A percentile compares a stretch with the other conserved stretches of the same genome.
phyloP scores from a whole-genome alignment of 1,139 yeast species.

The Geotrichum fermentans region DNA sequence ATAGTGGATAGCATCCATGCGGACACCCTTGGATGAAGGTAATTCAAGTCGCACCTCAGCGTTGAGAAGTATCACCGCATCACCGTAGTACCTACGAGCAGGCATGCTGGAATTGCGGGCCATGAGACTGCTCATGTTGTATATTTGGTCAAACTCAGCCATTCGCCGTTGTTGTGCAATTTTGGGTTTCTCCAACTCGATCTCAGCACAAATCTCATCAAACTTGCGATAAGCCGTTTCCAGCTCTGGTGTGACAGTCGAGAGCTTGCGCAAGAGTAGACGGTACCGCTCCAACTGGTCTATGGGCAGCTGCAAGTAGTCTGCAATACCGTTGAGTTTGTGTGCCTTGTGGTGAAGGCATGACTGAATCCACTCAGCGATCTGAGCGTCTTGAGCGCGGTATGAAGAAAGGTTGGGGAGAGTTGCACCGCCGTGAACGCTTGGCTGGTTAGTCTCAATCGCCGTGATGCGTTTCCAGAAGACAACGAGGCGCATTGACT shows the following conservation, averaged over 20 bases:
- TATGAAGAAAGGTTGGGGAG: slow-evolving; percentile 22
- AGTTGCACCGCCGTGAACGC: slow-evolving; percentile 17
- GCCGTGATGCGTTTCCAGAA: slow-evolving; percentile 20
- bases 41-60: slow-evolving; percentile 13
- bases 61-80: slow-evolving; percentile 14
- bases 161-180: slow-evolving; percentile 16
- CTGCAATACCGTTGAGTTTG: slow-evolving; percentile 23
- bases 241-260: slow-evolving; percentile 9
- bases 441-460: slow-evolving; percentile 20
- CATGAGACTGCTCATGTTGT: slow-evolving; percentile 1
- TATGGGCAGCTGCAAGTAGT: slow-evolving; percentile 28
- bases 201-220: slow-evolving; percentile 15
- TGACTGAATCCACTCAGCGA: slow-evolving; percentile 27
- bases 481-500: slow-evolving; percentile 15
- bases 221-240: slow-evolving; percentile 3
- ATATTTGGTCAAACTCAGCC: slow-evolving; percentile 18
- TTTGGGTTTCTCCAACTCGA: slow-evolving; percentile 17
- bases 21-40: slow-evolving; percentile 7
- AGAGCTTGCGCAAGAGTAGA: slow-evolving; percentile 5
- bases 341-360: slow-evolving; percentile 23
- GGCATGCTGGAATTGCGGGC: slow-evolving; percentile 1
- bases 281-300: slow-evolving; percentile 18
- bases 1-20: slow-evolving; percentile 17
- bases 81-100: slow-evolving; percentile 17
- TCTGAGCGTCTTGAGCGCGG: slow-evolving; percentile 28